Conservation (phyloP, 371 early-diverging fungal species). For the Rhizomucor pusillus region DNA sequence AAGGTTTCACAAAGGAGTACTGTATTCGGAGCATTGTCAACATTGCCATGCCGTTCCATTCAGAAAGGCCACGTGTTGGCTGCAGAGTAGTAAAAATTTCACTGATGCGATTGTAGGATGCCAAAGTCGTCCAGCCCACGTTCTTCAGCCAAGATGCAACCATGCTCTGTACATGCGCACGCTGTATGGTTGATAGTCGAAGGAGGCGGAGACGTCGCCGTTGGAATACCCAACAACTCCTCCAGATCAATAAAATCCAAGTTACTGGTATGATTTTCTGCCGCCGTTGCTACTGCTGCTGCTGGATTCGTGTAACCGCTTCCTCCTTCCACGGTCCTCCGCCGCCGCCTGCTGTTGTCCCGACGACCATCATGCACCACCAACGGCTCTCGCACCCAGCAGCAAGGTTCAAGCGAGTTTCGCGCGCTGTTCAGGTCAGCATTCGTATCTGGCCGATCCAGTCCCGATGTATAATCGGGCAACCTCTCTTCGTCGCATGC, state of each 20-base stretch:
- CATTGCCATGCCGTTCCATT: no score
- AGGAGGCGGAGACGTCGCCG: background rate
- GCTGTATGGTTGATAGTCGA: background rate
- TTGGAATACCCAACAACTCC: background rate
- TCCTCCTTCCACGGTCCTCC: background rate
- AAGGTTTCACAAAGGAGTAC: no score
- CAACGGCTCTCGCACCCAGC: background rate
- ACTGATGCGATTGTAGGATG: background rate
- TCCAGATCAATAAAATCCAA: background rate
- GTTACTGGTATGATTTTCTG: background rate
- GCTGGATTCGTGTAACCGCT: background rate
- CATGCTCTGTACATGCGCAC: background rate
- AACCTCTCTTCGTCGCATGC: conserved; percentile 24
- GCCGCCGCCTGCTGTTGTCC: background rate
- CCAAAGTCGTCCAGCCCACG: conserved; percentile 10
- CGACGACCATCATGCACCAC: background rate
- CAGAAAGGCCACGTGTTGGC: no score
- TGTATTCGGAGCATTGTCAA: no score
- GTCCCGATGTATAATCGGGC: conserved; percentile 22
- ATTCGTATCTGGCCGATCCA: conserved; percentile 3
- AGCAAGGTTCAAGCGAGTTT: background rate
- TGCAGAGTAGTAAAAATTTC: no score
- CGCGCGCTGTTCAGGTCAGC: background rate
- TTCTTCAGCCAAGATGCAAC: conserved; percentile 6
- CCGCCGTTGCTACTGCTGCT: no score